A percentile compares a stretch with the other conserved stretches of the same genome.
phyloP scores from a whole-genome alignment of 1,284 basidiomycete species.

The Neolentinus lepideus region DNA sequence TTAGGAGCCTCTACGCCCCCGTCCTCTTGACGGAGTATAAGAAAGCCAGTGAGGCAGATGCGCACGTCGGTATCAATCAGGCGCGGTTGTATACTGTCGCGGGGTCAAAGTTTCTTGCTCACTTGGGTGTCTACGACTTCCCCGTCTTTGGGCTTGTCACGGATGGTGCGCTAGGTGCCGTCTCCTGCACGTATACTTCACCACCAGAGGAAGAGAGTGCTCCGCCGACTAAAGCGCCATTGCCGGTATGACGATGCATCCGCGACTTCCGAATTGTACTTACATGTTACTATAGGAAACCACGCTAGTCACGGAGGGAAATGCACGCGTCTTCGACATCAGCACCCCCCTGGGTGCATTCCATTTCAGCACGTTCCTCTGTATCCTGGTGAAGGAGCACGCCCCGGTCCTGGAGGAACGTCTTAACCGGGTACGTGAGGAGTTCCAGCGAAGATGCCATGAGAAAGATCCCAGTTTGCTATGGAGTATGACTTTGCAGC shows the following conservation, averaged over 20 bases:
- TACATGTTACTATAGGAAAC: no score
- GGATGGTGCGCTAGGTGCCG: background rate
- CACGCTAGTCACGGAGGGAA: no score
- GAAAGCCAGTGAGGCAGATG: background rate
- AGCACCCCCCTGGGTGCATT: background rate
- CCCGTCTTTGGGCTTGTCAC: background rate
- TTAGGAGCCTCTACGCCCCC: background rate
- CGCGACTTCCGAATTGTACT: no score
- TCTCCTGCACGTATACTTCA: background rate
- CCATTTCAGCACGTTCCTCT: background rate
- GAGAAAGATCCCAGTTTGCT: background rate
- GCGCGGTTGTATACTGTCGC: background rate
- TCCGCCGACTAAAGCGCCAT: no score
- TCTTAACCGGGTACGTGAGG: background rate
- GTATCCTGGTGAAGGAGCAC: background rate
- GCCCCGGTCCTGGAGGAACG: background rate
- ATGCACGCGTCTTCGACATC: background rate
- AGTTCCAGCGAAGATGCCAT: background rate
- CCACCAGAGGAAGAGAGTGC: no score
- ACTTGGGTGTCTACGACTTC: background rate
- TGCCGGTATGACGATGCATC: no score
- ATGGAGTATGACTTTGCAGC: background rate
- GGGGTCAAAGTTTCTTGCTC: background rate
- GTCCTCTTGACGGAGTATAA: background rate
- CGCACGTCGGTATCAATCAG: background rate